These are phyloP conservation scores for Leccinum variicolor DNA, from an alignment of 768 basidiomycete genomes.

Conservation along the genomic window DNA sequence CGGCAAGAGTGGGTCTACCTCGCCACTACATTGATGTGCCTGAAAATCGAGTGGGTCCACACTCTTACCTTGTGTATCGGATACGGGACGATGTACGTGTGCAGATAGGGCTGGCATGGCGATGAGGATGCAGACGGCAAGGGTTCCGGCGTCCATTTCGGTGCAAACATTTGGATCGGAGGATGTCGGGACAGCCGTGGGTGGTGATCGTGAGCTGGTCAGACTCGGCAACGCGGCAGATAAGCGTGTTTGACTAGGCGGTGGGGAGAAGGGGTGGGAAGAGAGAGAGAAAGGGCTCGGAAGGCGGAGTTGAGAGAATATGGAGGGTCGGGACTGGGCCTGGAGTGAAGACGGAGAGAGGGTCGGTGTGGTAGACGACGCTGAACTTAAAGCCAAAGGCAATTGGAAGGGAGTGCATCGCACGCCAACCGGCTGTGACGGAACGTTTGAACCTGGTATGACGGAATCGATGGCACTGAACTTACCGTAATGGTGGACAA, in stretches of 20 bases:
- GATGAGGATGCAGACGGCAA: constrained; percentile 19
- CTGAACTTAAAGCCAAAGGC: not conserved
- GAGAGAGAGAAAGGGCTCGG: not conserved
- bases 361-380: not conserved
- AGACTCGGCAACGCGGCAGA: not conserved
- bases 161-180: not conserved
- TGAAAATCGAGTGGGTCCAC: constrained; percentile 7
- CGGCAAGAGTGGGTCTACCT: constrained; percentile 3
- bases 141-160: not conserved
- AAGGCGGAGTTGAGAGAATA: constrained; percentile 12
- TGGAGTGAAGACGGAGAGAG: not conserved
- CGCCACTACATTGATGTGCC: not conserved
- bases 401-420: not conserved
- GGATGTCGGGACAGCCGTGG: not conserved
- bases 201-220: not conserved
- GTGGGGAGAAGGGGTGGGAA: not conserved
- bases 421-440: constrained; percentile 19
- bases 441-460: not conserved
- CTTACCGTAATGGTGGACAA: constrained; percentile 19
- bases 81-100: not conserved
- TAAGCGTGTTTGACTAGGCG: not conserved
- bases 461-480: not conserved
- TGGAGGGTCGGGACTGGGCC: not conserved
- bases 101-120: constrained; percentile 20
- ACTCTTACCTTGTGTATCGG: constrained; percentile 19